phyloP scores from a whole-genome alignment of 2,329 filamentous ascomycete genomes.

The Bipolaris cookei region DNA sequence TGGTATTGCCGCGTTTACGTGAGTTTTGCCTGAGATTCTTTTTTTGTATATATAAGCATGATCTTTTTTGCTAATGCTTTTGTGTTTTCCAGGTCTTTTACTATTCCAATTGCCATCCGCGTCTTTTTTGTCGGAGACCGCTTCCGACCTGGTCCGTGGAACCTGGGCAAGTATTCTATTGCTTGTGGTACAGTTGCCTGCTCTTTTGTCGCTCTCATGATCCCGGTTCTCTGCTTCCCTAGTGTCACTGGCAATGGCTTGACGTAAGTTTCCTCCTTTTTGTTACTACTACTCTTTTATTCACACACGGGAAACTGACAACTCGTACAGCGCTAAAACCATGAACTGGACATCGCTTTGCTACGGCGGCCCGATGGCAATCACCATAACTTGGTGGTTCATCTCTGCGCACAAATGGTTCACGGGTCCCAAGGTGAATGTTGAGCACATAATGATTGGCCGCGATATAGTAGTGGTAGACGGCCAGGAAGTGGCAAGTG shows the following conservation, averaged over 20 bases:
- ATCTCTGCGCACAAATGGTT: constrained; percentile 72
- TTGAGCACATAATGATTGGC: constrained; percentile 62
- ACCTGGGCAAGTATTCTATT: constrained; percentile 66
- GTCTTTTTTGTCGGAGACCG: constrained; percentile 66
- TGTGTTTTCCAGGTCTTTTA: constrained; percentile 52
- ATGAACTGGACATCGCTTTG: constrained; percentile 76
- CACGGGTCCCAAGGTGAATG: constrained; percentile 71
- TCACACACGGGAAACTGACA: constrained; percentile 16
- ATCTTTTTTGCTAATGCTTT: background rate
- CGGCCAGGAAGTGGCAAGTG: constrained; percentile 26
- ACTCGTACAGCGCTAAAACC: constrained; percentile 45
- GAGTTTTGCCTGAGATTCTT: constrained; percentile 14
- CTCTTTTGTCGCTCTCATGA: constrained; percentile 68
- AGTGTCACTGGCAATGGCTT: constrained; percentile 63
- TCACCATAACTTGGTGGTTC: constrained; percentile 67
- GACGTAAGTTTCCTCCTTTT: constrained; percentile 44
- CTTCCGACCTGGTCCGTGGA: constrained; percentile 72
- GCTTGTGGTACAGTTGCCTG: constrained; percentile 64
- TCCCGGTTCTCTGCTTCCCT: constrained; percentile 72
- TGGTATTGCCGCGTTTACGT: constrained; percentile 70
- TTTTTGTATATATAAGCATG: too few species aligned
- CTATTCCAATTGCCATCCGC: constrained; percentile 64
- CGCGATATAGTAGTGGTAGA: constrained; percentile 49
- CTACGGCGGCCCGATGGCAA: constrained; percentile 68
- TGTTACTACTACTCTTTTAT: background rate